Evolutionary conservation across 306 rosid species (phyloP).

Genomic region (Trichosanthes cucumerina): DNA sequence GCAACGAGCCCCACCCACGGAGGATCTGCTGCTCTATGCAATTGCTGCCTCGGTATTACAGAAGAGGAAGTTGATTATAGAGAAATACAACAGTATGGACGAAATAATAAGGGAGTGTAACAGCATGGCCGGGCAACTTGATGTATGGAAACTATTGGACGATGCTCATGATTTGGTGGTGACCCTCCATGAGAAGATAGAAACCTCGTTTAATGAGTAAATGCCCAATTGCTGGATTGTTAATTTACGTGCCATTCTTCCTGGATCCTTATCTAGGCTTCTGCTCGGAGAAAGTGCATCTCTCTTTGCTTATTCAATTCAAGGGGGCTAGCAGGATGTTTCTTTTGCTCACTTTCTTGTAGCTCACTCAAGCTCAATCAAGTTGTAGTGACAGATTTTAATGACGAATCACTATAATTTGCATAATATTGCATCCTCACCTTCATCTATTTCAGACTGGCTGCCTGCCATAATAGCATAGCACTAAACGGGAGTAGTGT

Average conservation of each 20-base stretch:
- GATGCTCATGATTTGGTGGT: conserved; percentile 96
- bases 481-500: background rate
- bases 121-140: conserved; percentile 92
- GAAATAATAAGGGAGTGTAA: conserved; percentile 96
- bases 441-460: background rate
- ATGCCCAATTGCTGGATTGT: background rate
- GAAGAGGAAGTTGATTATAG: conserved; percentile 80
- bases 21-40: conserved; percentile 80
- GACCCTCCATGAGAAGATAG: conserved; percentile 84
- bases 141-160: conserved; percentile 94
- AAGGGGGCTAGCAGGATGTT: conserved; percentile 1
- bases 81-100: conserved; percentile 97
- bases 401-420: background rate
- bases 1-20: conserved; percentile 97
- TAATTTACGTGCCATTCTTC: conserved; percentile 1
- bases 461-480: background rate
- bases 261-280: background rate
- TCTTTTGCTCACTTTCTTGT: conserved; percentile 8
- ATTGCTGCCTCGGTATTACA: conserved; percentile 94
- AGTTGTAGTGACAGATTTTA: conserved; percentile 5
- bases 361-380: conserved; percentile 4
- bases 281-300: background rate
- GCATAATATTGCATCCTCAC: conserved; percentile 2
- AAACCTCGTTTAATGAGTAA: conserved; percentile 19
- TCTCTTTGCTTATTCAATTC: conserved; percentile 4